These are phyloP conservation scores for Pneumocystis oryctolagi DNA, from an alignment of 1,139 yeast species.

Conservation along the genomic window DNA sequence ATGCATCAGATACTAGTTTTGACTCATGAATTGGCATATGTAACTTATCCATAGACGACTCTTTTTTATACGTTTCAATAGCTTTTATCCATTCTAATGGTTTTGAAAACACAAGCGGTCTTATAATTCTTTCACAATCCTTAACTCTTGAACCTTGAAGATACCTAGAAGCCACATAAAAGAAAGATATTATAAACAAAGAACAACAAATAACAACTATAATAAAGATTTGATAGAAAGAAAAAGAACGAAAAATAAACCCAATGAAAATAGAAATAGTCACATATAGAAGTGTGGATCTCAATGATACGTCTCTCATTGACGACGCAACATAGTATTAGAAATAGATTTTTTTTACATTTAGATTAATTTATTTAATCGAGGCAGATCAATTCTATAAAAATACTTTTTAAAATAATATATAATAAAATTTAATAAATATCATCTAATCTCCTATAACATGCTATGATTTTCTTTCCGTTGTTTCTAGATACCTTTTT, in stretches of 20 bases:
- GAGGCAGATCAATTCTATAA: too few species aligned
- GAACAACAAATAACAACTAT: neutral
- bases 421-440: constrained; percentile 7
- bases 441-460: constrained; percentile 45
- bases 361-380: neutral
- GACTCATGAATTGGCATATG: constrained; percentile 1
- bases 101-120: neutral
- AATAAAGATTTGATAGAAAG: neutral
- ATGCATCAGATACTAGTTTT: constrained; percentile 1
- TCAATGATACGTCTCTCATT: neutral
- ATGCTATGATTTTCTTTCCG: constrained; percentile 78
- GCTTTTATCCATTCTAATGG: neutral
- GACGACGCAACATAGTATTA: neutral
- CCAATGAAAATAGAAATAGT: neutral
- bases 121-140: neutral
- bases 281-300: neutral
- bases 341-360: neutral
- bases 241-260: neutral
- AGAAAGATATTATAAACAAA: neutral
- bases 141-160: neutral
- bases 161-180: neutral
- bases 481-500: constrained; percentile 84
- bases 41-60: neutral
- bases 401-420: neutral
- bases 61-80: neutral